A percentile compares a stretch with the other conserved stretches of the same genome.
phyloP scores from a whole-genome alignment of 208 protist species.

The Phytomonas sp. region DNA sequence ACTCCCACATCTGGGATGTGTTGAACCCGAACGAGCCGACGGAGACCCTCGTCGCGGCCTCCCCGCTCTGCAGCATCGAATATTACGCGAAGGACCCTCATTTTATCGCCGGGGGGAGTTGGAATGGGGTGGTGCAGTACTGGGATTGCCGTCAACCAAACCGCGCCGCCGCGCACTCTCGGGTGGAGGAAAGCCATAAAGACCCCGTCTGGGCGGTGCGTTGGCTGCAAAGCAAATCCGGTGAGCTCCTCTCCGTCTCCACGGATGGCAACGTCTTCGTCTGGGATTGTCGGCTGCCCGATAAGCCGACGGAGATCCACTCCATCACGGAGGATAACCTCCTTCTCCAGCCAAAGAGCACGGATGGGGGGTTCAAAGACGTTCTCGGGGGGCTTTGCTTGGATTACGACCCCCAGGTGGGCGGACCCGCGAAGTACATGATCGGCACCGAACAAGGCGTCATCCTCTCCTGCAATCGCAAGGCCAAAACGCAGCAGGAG shows the following conservation, averaged over 20 bases:
- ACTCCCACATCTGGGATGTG: constrained; percentile 96
- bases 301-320: constrained; percentile 86
- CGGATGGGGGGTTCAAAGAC: constrained; percentile 71
- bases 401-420: constrained; percentile 92
- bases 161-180: constrained; percentile 67
- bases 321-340: constrained; percentile 76
- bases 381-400: constrained; percentile 90
- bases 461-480: constrained; percentile 92
- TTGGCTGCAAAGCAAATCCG: constrained; percentile 95
- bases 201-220: constrained; percentile 95
- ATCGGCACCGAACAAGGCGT: constrained; percentile 95
- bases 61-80: constrained; percentile 92
- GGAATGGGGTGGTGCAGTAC: constrained; percentile 95
- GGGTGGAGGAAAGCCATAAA: constrained; percentile 95
- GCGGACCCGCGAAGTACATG: constrained; percentile 94
- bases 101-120: constrained; percentile 93
- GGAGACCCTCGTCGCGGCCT: constrained; percentile 88
- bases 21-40: constrained; percentile 94
- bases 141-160: constrained; percentile 94
- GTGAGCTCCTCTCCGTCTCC: constrained; percentile 91
- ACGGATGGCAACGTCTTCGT: constrained; percentile 93
- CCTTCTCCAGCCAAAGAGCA: constrained; percentile 83
- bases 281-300: constrained; percentile 93
- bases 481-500: constrained; percentile 90
- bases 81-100: constrained; percentile 95